Evolutionary conservation across 2,329 filamentous ascomycete genomes (phyloP).

Genomic region (Paecilomyces fulvus): DNA sequence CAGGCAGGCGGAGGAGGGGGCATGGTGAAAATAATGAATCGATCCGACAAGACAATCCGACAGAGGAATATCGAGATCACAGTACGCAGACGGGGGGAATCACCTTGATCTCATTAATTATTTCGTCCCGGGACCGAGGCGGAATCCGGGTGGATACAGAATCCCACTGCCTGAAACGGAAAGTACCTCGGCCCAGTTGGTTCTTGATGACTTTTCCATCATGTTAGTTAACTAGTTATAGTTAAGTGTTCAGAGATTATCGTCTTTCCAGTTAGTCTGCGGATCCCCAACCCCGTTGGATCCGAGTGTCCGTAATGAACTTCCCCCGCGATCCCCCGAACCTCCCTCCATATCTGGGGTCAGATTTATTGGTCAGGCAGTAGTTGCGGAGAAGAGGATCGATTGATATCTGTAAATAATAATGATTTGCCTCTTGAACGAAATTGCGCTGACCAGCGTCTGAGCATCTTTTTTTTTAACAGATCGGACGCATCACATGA

Average conservation of each 20-base stretch:
- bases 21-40: constrained; percentile 18
- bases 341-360: not conserved
- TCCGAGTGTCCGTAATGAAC: not conserved
- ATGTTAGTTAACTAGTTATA: too few species aligned
- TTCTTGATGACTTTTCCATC: too few species aligned
- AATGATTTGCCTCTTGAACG: too few species aligned
- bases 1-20: constrained; percentile 47
- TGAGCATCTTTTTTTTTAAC: too few species aligned
- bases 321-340: not conserved
- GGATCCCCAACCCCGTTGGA: too few species aligned
- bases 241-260: too few species aligned
- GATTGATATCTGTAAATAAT: too few species aligned
- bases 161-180: not conserved
- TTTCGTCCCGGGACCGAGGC: not conserved
- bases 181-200: not conserved
- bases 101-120: not conserved
- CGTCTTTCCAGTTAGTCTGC: too few species aligned
- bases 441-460: too few species aligned
- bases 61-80: not conserved
- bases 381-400: not conserved
- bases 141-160: not conserved
- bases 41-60: not conserved
- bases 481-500: too few species aligned
- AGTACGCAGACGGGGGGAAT: not conserved
- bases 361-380: not conserved